phyloP scores from a whole-genome alignment of 148 eudicot genomes.

The Mesembryanthemum crystallinum region DNA sequence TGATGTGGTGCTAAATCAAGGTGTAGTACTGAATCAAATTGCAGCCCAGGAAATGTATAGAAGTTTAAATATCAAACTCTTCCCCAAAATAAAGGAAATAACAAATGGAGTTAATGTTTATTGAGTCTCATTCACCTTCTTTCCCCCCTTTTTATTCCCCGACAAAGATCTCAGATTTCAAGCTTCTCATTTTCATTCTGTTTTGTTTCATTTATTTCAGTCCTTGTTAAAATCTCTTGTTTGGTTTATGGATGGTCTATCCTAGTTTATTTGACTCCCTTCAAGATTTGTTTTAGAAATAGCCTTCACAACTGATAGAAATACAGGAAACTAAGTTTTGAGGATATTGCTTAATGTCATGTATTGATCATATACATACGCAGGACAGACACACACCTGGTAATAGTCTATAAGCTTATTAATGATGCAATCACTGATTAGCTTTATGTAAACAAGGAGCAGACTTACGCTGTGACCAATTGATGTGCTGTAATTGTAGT shows the following conservation, averaged over 20 bases:
- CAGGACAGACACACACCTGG: background rate
- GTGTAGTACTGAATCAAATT: too few species aligned
- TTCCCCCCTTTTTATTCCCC: background rate
- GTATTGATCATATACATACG: background rate
- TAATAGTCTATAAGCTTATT: background rate
- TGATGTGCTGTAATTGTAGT: conserved; percentile 43
- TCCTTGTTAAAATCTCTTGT: background rate
- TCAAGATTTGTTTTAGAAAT: background rate
- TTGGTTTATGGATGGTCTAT: background rate
- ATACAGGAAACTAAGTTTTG: background rate
- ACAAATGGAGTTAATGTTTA: background rate
- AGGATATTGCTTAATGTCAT: background rate
- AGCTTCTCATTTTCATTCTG: background rate
- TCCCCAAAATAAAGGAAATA: background rate
- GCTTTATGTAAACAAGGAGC: conserved; percentile 5
- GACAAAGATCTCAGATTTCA: background rate
- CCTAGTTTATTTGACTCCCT: background rate
- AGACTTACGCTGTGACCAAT: conserved; percentile 63
- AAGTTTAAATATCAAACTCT: background rate
- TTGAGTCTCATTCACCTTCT: too few species aligned
- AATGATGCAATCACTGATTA: background rate
- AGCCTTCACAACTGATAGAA: background rate
- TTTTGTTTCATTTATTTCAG: too few species aligned
- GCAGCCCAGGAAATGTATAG: background rate
- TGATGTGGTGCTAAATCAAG: too few species aligned